Percentiles rank a stretch among this genome's conserved stretches.
Evolutionary conservation across 2,329 filamentous ascomycete genomes (phyloP).

Genomic region (Bipolaris victoriae): DNA sequence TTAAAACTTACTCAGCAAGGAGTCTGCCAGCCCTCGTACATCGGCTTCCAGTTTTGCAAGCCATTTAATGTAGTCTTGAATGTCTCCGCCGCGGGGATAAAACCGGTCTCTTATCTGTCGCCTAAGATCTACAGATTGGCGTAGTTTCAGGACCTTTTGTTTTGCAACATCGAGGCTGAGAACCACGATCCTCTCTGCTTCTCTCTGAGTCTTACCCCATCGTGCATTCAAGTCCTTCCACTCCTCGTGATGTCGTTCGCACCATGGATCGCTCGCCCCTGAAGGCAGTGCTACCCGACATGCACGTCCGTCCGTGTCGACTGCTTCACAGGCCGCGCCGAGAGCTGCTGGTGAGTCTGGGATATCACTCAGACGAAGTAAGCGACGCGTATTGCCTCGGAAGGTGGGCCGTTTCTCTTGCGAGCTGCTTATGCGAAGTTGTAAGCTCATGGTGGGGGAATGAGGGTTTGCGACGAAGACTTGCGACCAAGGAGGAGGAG

Average conservation of each 20-base stretch:
- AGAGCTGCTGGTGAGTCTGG: slow-evolving; percentile 24
- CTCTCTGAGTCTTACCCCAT: slow-evolving; percentile 25
- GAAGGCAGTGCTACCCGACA: slow-evolving; percentile 21
- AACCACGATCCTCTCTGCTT: slow-evolving; percentile 28
- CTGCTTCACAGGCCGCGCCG: slow-evolving; percentile 26
- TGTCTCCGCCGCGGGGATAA: slow-evolving; percentile 31
- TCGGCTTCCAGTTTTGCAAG: slow-evolving; percentile 31
- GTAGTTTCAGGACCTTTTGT: slow-evolving; percentile 34
- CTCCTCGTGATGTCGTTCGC: slow-evolving; percentile 26
- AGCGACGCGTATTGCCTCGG: slow-evolving; percentile 14
- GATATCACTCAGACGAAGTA: slow-evolving; percentile 16
- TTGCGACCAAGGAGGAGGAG: slow-evolving; percentile 11
- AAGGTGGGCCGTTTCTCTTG: slow-evolving; percentile 7
- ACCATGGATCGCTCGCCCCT: slow-evolving; percentile 18
- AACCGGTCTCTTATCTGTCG: slow-evolving; percentile 32
- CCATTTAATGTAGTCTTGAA: slow-evolving; percentile 35
- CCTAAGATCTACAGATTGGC: slow-evolving; percentile 30
- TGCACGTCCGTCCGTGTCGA: slow-evolving; percentile 30
- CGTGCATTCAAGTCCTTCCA: slow-evolving; percentile 21
- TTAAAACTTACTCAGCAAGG: slow-evolving; percentile 28
- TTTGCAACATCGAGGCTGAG: slow-evolving; percentile 21
- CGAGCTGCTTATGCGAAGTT: slow-evolving; percentile 17
- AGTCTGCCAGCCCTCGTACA: slow-evolving; percentile 28
- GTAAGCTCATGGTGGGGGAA: slow-evolving; percentile 11
- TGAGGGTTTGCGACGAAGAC: slow-evolving; percentile 8